A percentile compares a stretch with the other conserved stretches of the same genome.
Conservation (phyloP, 2,329 filamentous ascomycete species). For the Zasmidium angulare region DNA sequence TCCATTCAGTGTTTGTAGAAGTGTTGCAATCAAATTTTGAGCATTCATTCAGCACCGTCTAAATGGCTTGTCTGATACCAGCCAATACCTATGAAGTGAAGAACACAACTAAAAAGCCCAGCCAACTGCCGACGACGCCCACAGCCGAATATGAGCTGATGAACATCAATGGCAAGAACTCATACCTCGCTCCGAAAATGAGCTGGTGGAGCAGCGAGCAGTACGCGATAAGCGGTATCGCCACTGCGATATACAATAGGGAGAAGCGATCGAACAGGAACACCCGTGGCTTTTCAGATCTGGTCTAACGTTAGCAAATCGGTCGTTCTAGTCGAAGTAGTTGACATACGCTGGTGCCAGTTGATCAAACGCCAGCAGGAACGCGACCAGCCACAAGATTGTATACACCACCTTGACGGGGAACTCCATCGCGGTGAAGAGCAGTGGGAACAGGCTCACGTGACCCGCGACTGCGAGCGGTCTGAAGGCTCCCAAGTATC, state of each 20-base stretch:
- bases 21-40: no score
- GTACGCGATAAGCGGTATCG: conserved; percentile 86
- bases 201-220: conserved; percentile 79
- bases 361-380: conserved; percentile 82
- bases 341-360: conserved; percentile 69
- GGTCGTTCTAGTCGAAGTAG: not conserved
- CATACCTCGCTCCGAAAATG: conserved; percentile 78
- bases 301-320: conserved; percentile 25
- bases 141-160: conserved; percentile 91
- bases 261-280: conserved; percentile 92
- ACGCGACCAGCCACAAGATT: conserved; percentile 83
- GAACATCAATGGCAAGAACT: conserved; percentile 96
- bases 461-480: conserved; percentile 91
- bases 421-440: conserved; percentile 91
- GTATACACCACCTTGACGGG: conserved; percentile 94
- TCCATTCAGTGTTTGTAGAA: no score
- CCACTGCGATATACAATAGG: conserved; percentile 82
- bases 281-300: conserved; percentile 72
- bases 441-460: conserved; percentile 88
- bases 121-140: conserved; percentile 93
- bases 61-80: no score
- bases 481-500: conserved; percentile 87
- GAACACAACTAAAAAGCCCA: conserved; percentile 91
- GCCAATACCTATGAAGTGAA: conserved; percentile 49
- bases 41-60: no score